Conservation (phyloP, 139 green algal species). For the Mychonastes homosphaera region DNA sequence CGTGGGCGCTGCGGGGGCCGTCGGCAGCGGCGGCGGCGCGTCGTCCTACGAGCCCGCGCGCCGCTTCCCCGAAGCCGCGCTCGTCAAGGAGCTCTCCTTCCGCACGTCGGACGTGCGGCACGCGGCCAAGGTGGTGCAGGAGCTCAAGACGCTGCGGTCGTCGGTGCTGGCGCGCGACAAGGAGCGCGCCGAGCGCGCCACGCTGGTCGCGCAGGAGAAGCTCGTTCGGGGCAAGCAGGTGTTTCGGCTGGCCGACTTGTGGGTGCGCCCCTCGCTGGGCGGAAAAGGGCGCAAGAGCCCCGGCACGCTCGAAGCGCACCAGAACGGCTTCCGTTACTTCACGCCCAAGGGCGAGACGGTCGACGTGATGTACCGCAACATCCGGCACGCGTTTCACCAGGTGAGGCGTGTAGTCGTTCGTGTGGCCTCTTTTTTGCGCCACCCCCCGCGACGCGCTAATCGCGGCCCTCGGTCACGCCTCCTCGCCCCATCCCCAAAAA, state of each 20-base stretch:
- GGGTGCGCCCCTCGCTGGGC: slow-evolving; percentile 80
- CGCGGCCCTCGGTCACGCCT: no score
- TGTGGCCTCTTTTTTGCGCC: no score
- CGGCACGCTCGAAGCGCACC: slow-evolving; percentile 84
- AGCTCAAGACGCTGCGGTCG: slow-evolving; percentile 84
- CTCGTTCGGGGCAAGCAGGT: slow-evolving; percentile 57
- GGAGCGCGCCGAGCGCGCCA: slow-evolving; percentile 85
- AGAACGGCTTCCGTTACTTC: slow-evolving; percentile 93
- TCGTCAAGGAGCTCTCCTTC: slow-evolving; percentile 94
- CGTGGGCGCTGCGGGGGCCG: slow-evolving; percentile 28
- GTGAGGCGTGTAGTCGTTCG: no score
- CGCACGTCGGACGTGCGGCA: slow-evolving; percentile 56
- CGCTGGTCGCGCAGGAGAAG: slow-evolving; percentile 90
- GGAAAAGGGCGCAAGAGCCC: slow-evolving; percentile 84
- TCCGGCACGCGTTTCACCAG: slow-evolving; percentile 97
- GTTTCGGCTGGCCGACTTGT: slow-evolving; percentile 81
- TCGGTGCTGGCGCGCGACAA: slow-evolving; percentile 70
- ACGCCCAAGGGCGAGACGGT: slow-evolving; percentile 73
- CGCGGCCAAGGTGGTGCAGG: slow-evolving; percentile 51
- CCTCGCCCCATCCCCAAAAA: no score
- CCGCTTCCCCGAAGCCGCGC: slow-evolving; percentile 55
- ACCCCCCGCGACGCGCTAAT: no score
- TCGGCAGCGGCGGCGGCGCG: background rate
- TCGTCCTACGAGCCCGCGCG: slow-evolving; percentile 54
- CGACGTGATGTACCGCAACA: slow-evolving; percentile 97